Evolutionary conservation across 345 rosid species (phyloP).

Genomic region (Hibiscus tridactylites): DNA sequence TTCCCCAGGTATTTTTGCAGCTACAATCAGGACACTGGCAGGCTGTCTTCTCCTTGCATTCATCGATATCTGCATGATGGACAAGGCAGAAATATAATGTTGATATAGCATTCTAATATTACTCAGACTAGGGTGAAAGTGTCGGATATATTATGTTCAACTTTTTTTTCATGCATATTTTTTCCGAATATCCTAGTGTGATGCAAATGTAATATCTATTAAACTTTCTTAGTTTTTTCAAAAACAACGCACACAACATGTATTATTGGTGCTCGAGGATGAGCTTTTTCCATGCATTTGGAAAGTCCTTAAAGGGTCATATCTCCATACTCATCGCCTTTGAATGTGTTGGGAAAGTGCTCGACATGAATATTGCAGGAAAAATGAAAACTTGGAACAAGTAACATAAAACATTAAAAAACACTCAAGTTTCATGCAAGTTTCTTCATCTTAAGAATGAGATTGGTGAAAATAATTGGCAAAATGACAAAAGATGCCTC

Average conservation of each 20-base stretch:
- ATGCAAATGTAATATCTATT: no score
- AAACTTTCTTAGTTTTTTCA: no score
- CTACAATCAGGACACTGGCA: slow-evolving; percentile 95
- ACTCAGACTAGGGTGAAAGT: background rate
- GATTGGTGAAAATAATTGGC: background rate
- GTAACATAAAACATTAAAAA: background rate
- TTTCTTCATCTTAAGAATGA: background rate
- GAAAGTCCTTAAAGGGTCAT: background rate
- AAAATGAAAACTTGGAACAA: background rate
- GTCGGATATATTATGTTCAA: background rate
- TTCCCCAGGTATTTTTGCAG: slow-evolving; percentile 51
- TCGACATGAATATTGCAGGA: background rate
- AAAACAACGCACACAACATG: no score
- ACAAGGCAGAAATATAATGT: background rate
- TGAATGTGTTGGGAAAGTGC: background rate
- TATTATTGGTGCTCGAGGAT: no score
- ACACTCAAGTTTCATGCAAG: background rate
- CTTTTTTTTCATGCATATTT: no score
- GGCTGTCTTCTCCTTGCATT: slow-evolving; percentile 88
- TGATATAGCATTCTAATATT: background rate
- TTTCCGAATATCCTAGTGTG: no score
- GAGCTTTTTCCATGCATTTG: background rate
- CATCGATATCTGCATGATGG: slow-evolving; percentile 58
- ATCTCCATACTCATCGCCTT: background rate
- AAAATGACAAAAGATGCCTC: no score